Conservation (phyloP, 1,284 basidiomycete genomes). For the Fomitopsis palustris region DNA sequence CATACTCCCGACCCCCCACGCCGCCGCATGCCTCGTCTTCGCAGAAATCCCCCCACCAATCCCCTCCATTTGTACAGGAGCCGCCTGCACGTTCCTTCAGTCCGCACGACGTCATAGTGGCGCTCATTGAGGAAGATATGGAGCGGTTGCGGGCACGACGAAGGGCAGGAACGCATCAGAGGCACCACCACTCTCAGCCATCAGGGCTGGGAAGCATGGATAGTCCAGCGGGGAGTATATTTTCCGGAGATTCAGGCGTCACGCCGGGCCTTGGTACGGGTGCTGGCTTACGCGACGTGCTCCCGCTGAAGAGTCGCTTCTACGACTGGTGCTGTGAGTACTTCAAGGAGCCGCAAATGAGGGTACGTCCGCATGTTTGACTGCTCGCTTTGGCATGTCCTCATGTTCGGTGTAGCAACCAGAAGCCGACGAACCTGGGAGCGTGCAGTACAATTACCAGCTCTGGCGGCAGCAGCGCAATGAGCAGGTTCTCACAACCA, state of each 20-base stretch:
- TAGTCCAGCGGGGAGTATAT: constrained; percentile 71
- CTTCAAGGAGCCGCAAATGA: constrained; percentile 98
- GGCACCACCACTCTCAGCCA: constrained; percentile 22
- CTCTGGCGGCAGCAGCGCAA: constrained; percentile 94
- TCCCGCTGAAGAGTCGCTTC: constrained; percentile 90
- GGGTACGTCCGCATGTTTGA: constrained; percentile 48
- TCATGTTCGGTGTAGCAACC: constrained; percentile 57
- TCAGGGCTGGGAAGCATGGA: constrained; percentile 36
- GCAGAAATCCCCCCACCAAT: constrained; percentile 27
- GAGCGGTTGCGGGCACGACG: constrained; percentile 75
- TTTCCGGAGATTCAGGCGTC: constrained; percentile 71
- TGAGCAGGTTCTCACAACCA: constrained; percentile 77
- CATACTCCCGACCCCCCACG: constrained; percentile 56
- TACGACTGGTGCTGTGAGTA: constrained; percentile 98
- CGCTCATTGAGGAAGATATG: constrained; percentile 89
- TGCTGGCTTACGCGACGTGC: constrained; percentile 61
- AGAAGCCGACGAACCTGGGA: constrained; percentile 94
- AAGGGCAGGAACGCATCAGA: constrained; percentile 33
- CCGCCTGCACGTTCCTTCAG: constrained; percentile 38
- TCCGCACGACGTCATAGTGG: constrained; percentile 79
- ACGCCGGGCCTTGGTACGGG: constrained; percentile 75
- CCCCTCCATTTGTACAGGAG: constrained; percentile 13
- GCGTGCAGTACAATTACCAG: constrained; percentile 91
- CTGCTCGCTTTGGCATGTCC: constrained; percentile 4
- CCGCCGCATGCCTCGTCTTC: constrained; percentile 29